Conservation (phyloP, 176 grass and related monocot genomes). For the Carex cristatella region DNA sequence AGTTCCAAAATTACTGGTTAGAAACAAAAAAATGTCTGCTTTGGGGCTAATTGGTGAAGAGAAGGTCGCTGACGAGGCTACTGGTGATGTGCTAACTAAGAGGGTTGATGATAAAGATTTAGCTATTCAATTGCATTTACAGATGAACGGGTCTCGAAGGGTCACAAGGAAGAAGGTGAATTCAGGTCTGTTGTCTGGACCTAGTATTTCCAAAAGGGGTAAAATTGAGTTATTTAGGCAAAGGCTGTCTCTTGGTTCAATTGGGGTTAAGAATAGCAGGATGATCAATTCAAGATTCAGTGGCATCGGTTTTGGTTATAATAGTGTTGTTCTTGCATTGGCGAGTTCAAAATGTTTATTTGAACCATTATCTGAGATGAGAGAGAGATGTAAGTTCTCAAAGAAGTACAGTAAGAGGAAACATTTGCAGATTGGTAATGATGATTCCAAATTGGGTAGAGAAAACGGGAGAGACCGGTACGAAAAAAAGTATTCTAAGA, state of each 20-base stretch:
- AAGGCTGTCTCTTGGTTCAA: conserved; percentile 4
- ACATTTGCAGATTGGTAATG: not conserved
- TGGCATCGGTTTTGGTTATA: not conserved
- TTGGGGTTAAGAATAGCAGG: not conserved
- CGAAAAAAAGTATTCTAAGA: not conserved
- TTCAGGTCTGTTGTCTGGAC: not conserved
- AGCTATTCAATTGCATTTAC: conserved; percentile 16
- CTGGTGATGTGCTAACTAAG: conserved; percentile 10
- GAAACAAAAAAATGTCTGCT: not conserved
- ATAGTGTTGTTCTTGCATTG: conserved; percentile 14
- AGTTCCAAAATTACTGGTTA: not conserved
- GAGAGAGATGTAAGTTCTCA: not conserved
- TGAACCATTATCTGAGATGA: not conserved
- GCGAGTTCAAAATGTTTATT: not conserved
- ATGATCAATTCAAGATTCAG: not conserved
- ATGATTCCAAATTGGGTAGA: not conserved
- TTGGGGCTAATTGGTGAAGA: conserved; percentile 8
- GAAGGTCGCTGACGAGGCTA: conserved; percentile 12
- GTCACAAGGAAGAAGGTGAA: conserved; percentile 5
- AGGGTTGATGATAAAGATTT: conserved; percentile 13
- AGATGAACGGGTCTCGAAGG: conserved; percentile 17
- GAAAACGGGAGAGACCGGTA: not conserved
- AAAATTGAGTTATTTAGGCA: conserved; percentile 2
- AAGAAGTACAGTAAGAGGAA: conserved; percentile 9
- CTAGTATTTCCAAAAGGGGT: not conserved